Evolutionary conservation across 495 filamentous ascomycete genomes (phyloP).

Genomic region (Rhizodiscina lignyota): DNA sequence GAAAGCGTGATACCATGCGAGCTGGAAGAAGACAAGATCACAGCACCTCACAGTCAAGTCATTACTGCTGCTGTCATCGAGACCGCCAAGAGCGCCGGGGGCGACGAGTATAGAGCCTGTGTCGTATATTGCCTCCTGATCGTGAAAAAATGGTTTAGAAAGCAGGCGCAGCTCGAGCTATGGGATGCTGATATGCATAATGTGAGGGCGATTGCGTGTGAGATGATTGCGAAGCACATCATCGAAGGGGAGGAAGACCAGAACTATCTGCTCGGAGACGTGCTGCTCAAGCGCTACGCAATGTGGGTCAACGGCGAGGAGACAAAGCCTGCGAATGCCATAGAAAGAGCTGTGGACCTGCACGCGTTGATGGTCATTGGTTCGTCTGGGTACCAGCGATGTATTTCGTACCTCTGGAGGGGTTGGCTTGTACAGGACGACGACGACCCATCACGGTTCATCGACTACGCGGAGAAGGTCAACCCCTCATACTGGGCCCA

Average conservation of each 20-base stretch:
- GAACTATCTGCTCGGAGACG: slow-evolving; percentile 54
- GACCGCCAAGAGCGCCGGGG: slow-evolving; percentile 67
- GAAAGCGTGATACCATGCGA: slow-evolving; percentile 81
- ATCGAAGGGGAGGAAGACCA: slow-evolving; percentile 74
- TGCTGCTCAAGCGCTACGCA: slow-evolving; percentile 84
- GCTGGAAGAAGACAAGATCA: slow-evolving; percentile 53
- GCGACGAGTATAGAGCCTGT: slow-evolving; percentile 54
- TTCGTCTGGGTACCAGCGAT: slow-evolving; percentile 88
- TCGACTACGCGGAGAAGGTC: slow-evolving; percentile 62
- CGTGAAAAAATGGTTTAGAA: slow-evolving; percentile 81
- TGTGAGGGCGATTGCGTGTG: slow-evolving; percentile 67
- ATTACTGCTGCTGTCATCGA: slow-evolving; percentile 64
- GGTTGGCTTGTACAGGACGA: slow-evolving; percentile 96
- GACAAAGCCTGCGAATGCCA: slow-evolving; percentile 62
- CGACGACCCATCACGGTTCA: slow-evolving; percentile 67
- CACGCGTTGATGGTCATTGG: slow-evolving; percentile 79
- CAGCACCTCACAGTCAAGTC: slow-evolving; percentile 61
- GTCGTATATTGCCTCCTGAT: slow-evolving; percentile 77
- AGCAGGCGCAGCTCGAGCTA: slow-evolving; percentile 62
- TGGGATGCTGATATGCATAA: slow-evolving; percentile 82
- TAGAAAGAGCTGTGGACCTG: slow-evolving; percentile 84
- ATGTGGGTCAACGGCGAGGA: slow-evolving; percentile 55
- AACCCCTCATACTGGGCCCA: slow-evolving; percentile 62
- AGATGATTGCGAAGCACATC: slow-evolving; percentile 78
- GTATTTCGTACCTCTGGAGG: slow-evolving; percentile 78